A percentile compares a stretch with the other conserved stretches of the same genome.
Conservation (phyloP, 805 yeast genomes). For the Hanseniaspora guilliermondii region DNA sequence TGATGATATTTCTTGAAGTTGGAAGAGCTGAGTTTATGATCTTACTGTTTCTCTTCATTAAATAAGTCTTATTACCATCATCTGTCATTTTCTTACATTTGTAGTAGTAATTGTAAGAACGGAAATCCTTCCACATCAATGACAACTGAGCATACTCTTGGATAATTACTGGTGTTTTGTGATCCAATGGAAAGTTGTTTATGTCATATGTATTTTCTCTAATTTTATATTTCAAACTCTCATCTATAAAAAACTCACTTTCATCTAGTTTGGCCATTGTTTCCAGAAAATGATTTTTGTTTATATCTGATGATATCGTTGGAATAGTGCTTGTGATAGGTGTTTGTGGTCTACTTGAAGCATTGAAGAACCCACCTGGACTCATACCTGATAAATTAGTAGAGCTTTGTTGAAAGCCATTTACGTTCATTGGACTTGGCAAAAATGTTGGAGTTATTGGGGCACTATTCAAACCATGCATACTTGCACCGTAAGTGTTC, state of each 20-base stretch:
- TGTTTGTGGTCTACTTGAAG: neutral
- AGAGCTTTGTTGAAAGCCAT: neutral
- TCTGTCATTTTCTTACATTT: conserved; percentile 70
- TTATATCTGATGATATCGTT: neutral
- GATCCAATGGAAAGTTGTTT: conserved; percentile 29
- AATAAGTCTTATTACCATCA: conserved; percentile 55
- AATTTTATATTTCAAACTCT: conserved; percentile 56
- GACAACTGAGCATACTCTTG: conserved; percentile 69
- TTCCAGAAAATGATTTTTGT: neutral
- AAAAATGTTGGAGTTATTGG: conserved; percentile 1
- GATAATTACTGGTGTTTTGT: conserved; percentile 66
- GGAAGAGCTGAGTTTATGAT: conserved; percentile 30
- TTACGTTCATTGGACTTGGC: neutral
- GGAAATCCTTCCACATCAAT: conserved; percentile 29
- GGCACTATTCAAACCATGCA: neutral
- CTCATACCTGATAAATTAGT: neutral
- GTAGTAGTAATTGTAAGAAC: conserved; percentile 50
- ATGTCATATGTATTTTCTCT: conserved; percentile 70
- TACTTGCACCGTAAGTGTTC: neutral
- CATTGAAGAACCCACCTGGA: neutral
- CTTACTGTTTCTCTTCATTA: conserved; percentile 60
- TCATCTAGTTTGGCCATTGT: neutral
- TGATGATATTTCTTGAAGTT: conserved; percentile 47
- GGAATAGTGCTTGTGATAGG: neutral
- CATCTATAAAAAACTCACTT: conserved; percentile 58